Evolutionary conservation across 495 filamentous ascomycete genomes (phyloP), one percentile per base, ranked within the genome.

Genomic region (Sphaerosporella brunnea): DNA sequence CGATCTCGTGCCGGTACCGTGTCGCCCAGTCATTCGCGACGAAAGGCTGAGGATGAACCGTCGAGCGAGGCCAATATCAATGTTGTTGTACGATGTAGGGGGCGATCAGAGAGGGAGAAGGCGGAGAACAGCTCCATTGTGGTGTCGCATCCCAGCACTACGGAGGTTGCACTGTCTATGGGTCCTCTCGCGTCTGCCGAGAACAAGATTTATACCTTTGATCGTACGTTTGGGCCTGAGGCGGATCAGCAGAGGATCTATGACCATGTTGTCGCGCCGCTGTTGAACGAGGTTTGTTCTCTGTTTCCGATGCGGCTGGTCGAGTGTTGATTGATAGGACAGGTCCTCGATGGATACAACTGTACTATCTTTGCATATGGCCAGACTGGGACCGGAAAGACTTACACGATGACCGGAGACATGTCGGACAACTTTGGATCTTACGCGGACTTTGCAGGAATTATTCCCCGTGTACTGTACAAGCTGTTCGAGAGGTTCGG

Each of bases 311-410:
- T 11, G 30, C 39, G 48, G 35, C 50, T 23, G 23, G 8, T 36
- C 15, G 4, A 1, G 40, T 23, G 3, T 43, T 55, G 23, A 23
- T 46, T 11, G 15, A 8, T 2, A 15, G 13, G 16, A 28, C n/a
- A 95, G 86, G 94, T 96, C 74, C 73, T 97, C 19, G 71, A 75
- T 21, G 90, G 90, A n/a, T 96, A 82, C 65, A 97, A 97, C 62
- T 97, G 90, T 62, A 97, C 90, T 5, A 93, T 97, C 47, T 97
- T 97, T 60, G 90, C 90, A 38, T 97, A 97, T 62, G 90, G 90
- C 7, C 90, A 97, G 57, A 97, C 90, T 0, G 90, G 90, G 23
- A 97, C 90, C 0, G 90, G 90, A 45, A 97, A 97, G 64, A 97
- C 90, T 24, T 97, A 97, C 62, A 97, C 90, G 2, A 97, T 97